Base-by-base conservation (phyloP, 495 filamentous ascomycete species). In the Penicillium coprophilum region DNA sequence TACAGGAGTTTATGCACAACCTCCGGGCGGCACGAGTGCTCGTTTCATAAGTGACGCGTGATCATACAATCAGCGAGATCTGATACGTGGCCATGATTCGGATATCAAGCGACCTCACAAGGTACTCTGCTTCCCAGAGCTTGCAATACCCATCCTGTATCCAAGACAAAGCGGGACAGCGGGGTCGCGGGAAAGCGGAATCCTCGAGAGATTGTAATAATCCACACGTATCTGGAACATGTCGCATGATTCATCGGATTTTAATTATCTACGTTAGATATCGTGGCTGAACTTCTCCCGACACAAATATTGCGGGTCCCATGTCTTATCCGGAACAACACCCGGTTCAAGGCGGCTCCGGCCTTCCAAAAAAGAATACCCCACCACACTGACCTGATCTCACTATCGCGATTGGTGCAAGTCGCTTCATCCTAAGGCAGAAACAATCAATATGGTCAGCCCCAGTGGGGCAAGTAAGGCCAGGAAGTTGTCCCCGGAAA, bases 141-240 rank as follows among this genome's bases (percentile, higher is more conserved):
- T 38, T 24, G 32, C 23, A 23, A 27, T 40, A 28, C 44, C 28
- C 47, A 38, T 17, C 17, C 6, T 48, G 19, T 49, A 23, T 7
- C 46, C 11, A 24, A 49, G 12, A 2, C 31, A 36, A 2, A 43
- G 24, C 49, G 49, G 50, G 13, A 19, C 12, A n/a, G 24, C 50
- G 50, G 50, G 19, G 43, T 17, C 41, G 38, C 38, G 49, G 49
- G 15, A 52, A 41, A 24, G 34, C 47, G 32, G 38, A 52, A 31
- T 27, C n/a, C 31, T 39, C 10, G 6, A 28, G 21, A 40, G 15
- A 41, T 52, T 39, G 48, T 13, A 27, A 23, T 11, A 28, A 41
- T 10, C 24, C 13, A 6, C 27, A 41, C 9, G 20, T 20, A 30
- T 19, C 21, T 21, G 36, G 24, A 13, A 21, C 11, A 39, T 12